phyloP scores from a whole-genome alignment of 2,329 filamentous ascomycete genomes.

The Apiospora pterosperma region DNA sequence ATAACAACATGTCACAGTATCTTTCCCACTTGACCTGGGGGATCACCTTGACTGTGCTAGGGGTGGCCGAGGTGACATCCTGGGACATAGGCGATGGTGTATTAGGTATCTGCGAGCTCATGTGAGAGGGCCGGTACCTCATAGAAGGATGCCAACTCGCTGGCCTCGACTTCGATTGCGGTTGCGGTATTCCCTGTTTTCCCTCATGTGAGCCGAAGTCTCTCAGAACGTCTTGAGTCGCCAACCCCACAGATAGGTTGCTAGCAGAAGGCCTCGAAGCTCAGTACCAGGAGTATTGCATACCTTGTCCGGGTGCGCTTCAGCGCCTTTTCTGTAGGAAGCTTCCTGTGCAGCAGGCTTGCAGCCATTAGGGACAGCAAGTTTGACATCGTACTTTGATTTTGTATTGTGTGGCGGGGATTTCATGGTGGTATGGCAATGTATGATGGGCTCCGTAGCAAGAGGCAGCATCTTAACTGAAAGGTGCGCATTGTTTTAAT shows the following conservation, averaged over 20 bases:
- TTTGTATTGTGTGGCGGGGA: neutral
- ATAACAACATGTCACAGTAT: neutral
- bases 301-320: neutral
- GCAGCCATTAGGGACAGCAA: neutral
- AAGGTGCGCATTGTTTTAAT: neutral
- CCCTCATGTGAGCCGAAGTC: neutral
- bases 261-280: neutral
- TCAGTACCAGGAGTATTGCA: neutral
- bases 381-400: neutral
- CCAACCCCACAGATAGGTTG: neutral
- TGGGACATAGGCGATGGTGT: neutral
- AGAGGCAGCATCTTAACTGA: neutral
- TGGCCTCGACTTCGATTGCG: neutral
- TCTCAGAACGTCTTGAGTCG: neutral
- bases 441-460: neutral
- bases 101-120: neutral
- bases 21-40: neutral
- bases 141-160: neutral
- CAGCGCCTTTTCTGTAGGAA: neutral
- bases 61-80: too few species aligned
- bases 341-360: too few species aligned
- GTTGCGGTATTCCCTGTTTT: neutral
- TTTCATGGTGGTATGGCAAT: neutral
- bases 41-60: neutral
- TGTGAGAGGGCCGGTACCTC: neutral